phyloP scores from a whole-genome alignment of 306 rosid genomes.

The Sicyos baderoa region DNA sequence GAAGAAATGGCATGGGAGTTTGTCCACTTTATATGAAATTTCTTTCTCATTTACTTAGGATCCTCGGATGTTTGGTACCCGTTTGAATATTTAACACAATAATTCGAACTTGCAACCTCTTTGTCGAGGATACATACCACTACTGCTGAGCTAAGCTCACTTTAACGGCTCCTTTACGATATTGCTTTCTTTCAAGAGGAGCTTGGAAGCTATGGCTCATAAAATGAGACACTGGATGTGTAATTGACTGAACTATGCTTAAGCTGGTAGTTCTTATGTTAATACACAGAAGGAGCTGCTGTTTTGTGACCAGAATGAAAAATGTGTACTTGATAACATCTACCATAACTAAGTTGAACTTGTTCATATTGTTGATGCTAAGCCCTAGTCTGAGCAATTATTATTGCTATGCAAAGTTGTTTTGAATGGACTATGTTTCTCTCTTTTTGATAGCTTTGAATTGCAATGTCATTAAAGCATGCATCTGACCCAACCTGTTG shows the following conservation, averaged over 20 bases:
- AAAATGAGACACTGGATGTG: not conserved
- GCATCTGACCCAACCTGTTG: conserved; percentile 16
- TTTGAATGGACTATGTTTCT: not conserved
- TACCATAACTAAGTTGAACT: not conserved
- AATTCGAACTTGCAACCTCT: too few relatives aligned
- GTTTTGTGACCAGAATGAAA: not conserved
- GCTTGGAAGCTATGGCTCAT: not conserved
- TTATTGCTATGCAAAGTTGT: not conserved
- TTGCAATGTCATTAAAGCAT: not conserved
- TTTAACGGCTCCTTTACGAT: not conserved
- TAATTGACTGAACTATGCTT: not conserved
- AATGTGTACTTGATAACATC: not conserved
- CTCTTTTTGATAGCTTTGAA: not conserved
- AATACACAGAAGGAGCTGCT: not conserved
- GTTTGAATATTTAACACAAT: too few relatives aligned
- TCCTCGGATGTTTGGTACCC: not conserved
- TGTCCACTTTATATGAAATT: not conserved
- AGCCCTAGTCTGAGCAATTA: not conserved
- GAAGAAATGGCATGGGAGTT: not conserved
- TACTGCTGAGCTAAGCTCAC: too few relatives aligned
- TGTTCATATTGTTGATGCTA: not conserved
- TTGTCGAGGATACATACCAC: too few relatives aligned
- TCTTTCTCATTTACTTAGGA: not conserved
- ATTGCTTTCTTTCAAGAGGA: not conserved
- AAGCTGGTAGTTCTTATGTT: not conserved